A percentile compares a stretch with the other conserved stretches of the same genome.
Conservation (phyloP, 2,329 filamentous ascomycete species). For the Tolypocladium pustulatum region DNA sequence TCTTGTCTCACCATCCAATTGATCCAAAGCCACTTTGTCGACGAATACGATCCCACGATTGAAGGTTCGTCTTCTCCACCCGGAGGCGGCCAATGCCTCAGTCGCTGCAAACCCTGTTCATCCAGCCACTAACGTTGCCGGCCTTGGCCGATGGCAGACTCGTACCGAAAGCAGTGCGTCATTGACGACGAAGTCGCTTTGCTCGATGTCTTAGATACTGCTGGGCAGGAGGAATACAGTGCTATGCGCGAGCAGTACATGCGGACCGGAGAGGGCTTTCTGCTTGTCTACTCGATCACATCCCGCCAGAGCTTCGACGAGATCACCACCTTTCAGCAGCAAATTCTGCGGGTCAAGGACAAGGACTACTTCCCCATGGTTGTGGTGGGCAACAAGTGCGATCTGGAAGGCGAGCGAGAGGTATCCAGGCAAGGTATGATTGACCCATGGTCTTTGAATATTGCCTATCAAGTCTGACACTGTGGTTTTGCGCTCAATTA, state of each 20-base stretch:
- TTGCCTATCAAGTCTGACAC: not conserved
- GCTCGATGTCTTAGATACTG: slow-evolving; percentile 95
- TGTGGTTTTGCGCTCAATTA: slow-evolving; percentile 4
- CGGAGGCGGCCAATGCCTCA: not conserved
- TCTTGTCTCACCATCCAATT: slow-evolving; percentile 98
- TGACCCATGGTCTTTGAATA: not conserved
- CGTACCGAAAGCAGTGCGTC: slow-evolving; percentile 98
- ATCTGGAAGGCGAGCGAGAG: slow-evolving; percentile 86
- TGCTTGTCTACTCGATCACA: slow-evolving; percentile 96
- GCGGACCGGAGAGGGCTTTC: slow-evolving; percentile 95
- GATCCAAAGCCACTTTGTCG: slow-evolving; percentile 93
- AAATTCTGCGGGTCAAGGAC: slow-evolving; percentile 97
- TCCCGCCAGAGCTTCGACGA: slow-evolving; percentile 96
- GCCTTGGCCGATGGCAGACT: slow-evolving; percentile 50
- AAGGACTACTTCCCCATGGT: slow-evolving; percentile 99
- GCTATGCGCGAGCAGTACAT: slow-evolving; percentile 99
- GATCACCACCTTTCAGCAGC: slow-evolving; percentile 97
- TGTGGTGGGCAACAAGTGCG: slow-evolving; percentile 97
- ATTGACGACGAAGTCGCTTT: slow-evolving; percentile 97
- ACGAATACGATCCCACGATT: slow-evolving; percentile 98
- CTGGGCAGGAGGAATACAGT: slow-evolving; percentile 97
- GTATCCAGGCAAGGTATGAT: slow-evolving; percentile 80
- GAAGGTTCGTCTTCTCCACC: slow-evolving; percentile 58
- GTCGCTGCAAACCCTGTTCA: not conserved
- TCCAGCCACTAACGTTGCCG: slow-evolving; percentile 2